Percentiles rank a stretch among this genome's conserved stretches.
Conservation (phyloP, 2,329 filamentous ascomycete species). For the Tetracladium maxilliforme region DNA sequence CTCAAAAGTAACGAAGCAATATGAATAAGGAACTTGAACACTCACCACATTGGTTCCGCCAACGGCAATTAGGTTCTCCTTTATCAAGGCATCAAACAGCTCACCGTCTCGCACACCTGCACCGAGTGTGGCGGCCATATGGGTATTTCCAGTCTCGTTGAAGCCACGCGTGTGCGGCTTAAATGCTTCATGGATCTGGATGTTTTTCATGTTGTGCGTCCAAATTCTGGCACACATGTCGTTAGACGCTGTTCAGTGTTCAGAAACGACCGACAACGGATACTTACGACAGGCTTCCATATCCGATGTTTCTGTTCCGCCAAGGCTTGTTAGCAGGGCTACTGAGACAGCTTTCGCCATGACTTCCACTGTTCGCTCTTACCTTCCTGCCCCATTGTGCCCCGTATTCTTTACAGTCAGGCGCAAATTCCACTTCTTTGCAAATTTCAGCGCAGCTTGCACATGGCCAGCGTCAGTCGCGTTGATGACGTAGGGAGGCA, state of each 20-base stretch:
- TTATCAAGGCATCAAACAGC: conserved; percentile 10
- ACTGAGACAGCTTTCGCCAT: too few relatives aligned
- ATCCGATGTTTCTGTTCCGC: too few relatives aligned
- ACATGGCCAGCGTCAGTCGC: conserved; percentile 8
- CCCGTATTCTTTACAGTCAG: conserved; percentile 38
- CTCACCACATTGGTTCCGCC: conserved; percentile 11
- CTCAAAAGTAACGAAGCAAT: conserved; percentile 1
- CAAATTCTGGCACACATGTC: too few relatives aligned
- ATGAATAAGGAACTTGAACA: too few relatives aligned
- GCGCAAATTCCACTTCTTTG: conserved; percentile 19
- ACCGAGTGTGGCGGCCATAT: conserved; percentile 10
- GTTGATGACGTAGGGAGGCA: conserved; percentile 13
- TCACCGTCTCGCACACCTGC: conserved; percentile 10
- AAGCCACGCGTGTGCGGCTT: conserved; percentile 5
- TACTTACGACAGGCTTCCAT: too few relatives aligned
- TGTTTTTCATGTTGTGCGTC: conserved; percentile 5
- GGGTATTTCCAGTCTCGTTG: conserved; percentile 4
- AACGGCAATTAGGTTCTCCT: conserved; percentile 7
- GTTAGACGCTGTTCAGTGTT: too few relatives aligned
- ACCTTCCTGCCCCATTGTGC: too few relatives aligned
- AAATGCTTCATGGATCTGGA: conserved; percentile 3
- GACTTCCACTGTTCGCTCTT: too few relatives aligned
- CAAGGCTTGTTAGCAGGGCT: too few relatives aligned
- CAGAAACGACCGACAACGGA: too few relatives aligned
- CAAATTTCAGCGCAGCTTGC: conserved; percentile 19